Base-by-base conservation (phyloP, 2,329 filamentous ascomycete species). In the Neofusicoccum parvum region DNA sequence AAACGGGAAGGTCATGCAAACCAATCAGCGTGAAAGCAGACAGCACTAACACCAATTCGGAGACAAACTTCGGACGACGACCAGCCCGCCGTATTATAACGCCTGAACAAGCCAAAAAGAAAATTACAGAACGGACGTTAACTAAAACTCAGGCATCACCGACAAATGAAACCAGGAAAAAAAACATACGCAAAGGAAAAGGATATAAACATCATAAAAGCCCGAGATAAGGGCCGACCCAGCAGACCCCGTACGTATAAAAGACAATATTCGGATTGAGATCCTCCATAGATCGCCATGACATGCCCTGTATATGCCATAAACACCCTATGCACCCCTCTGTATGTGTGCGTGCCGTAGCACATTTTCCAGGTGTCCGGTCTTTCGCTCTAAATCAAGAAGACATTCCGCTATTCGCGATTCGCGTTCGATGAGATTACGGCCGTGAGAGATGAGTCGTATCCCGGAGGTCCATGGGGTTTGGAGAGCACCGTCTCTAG, bases 171-270 rank as follows among this genome's bases (percentile, higher is more conserved):
- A 41, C n/a, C 14, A 39, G 15, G 41, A 36, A 58, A 32, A 45
- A 48, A 34, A 7, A 32, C 14, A 39, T 11, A 32, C 11, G 12
- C 10, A 50, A 45, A 45, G 39, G 11, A 34, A 45, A 58, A 32
- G 37, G 39, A 58, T 60, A 60, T 60, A 15, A 15, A 48, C 41
- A 48, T 60, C 56, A 23, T 60, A 60, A 60, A 43, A 37, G 27
- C 37, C 39, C 41, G 54, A 11, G 2, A 17, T 15, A 17, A 20
- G 32, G n/a, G 49, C 32, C 34, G 4, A 53, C 50, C 50, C 34
- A 37, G 34, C 17, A 39, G 36, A 36, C 50, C 50, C 50, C 20
- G 32, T 12, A 12, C 32, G n/a, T n/a, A 37, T 6, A 32, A 20
- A 54, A 15, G 10, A 15, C 2, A 17, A 45, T 45, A 34, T 34